Conservation (phyloP, 2,329 filamentous ascomycete species). For the Orbilia quercus region DNA sequence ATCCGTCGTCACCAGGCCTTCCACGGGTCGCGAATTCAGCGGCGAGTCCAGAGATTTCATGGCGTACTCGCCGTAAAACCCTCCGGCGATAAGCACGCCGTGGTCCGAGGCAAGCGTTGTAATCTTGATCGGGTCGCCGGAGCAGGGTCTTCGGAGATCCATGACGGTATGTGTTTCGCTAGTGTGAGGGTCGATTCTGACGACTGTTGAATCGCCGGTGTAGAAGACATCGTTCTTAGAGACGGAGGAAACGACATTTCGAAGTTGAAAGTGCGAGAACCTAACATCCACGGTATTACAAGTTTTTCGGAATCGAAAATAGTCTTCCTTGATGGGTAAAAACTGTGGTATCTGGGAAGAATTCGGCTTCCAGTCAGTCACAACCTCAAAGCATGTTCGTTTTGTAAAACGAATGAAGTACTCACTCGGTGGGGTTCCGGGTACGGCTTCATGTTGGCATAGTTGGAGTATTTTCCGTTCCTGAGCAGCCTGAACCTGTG, state of each 20-base stretch:
- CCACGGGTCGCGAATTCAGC: slow-evolving; percentile 60
- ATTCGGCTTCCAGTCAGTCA: neutral
- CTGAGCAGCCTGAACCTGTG: slow-evolving; percentile 56
- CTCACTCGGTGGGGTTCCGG: slow-evolving; percentile 58
- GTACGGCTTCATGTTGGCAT: slow-evolving; percentile 58
- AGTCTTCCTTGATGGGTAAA: slow-evolving; percentile 61
- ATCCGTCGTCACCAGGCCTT: slow-evolving; percentile 66
- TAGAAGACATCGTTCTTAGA: slow-evolving; percentile 71
- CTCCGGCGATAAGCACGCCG: slow-evolving; percentile 63
- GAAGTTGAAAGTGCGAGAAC: slow-evolving; percentile 74
- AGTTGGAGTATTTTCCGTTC: slow-evolving; percentile 58
- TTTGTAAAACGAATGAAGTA: slow-evolving; percentile 3
- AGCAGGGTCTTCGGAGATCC: slow-evolving; percentile 57
- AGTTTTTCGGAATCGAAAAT: slow-evolving; percentile 72
- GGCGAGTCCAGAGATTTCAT: slow-evolving; percentile 61
- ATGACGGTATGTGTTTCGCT: slow-evolving; percentile 61
- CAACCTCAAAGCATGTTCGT: neutral
- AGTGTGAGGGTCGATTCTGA: slow-evolving; percentile 68
- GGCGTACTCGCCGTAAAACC: slow-evolving; percentile 63
- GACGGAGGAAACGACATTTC: slow-evolving; percentile 71
- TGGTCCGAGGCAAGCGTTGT: slow-evolving; percentile 61
- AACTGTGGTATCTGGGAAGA: slow-evolving; percentile 35
- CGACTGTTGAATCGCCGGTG: slow-evolving; percentile 67
- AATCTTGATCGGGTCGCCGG: slow-evolving; percentile 59
- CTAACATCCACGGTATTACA: slow-evolving; percentile 68